These are phyloP conservation scores for Hippophae tibetana DNA, from an alignment of 306 rosid species.

Conservation along the genomic window DNA sequence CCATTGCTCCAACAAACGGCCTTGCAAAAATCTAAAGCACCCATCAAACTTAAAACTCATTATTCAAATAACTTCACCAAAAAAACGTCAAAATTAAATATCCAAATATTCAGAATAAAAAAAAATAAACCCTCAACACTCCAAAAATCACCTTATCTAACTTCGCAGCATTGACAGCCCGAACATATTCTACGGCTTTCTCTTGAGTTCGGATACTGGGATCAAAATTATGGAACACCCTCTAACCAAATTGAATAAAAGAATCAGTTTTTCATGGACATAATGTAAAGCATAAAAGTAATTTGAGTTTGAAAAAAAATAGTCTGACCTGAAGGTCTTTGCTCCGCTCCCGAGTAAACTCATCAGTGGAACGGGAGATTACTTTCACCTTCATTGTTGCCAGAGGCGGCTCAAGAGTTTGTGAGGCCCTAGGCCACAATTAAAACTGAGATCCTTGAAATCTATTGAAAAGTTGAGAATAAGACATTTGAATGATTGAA, in stretches of 20 bases:
- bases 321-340: constrained; percentile 71
- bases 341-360: constrained; percentile 84
- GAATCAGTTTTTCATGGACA: background rate
- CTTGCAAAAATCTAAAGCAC: constrained; percentile 65
- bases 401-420: no score
- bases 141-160: constrained; percentile 53
- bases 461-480: no score
- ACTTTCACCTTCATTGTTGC: constrained; percentile 69
- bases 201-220: constrained; percentile 77
- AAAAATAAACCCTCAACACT: background rate
- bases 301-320: background rate
- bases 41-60: background rate
- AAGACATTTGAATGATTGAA: no score
- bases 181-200: constrained; percentile 83
- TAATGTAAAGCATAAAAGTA: background rate
- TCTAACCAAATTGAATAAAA: constrained; percentile 29
- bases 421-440: no score
- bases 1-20: constrained; percentile 94
- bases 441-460: no score
- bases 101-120: background rate
- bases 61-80: background rate
- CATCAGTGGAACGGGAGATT: constrained; percentile 76
- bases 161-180: constrained; percentile 85
- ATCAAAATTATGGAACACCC: constrained; percentile 77
- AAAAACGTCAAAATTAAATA: background rate